Evolutionary conservation across 177 flowering plant genomes (phyloP), one percentile per base, ranked within the genome.

Genomic region (Vitis hybrid): DNA sequence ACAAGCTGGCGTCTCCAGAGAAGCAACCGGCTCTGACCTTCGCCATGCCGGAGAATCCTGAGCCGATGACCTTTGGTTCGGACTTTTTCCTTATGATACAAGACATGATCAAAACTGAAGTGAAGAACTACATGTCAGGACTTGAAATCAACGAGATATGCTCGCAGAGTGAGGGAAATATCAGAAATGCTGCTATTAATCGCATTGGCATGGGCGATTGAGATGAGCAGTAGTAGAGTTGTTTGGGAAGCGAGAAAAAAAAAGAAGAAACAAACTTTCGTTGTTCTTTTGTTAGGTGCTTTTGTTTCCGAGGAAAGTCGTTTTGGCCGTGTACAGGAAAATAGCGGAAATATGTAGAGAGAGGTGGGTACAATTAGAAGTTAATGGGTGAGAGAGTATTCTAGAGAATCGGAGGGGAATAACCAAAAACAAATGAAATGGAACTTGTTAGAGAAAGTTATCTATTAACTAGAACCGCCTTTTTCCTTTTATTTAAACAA

Each of bases 101-200:
- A 11, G 77, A 79, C 57, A 76, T 79, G 80, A 79, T 82, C 4
- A 74, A 65, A 19, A 52, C 48, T 1, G 84, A 82, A 61, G 84
- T 82, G 64, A 74, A 52, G 70, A 60, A 64, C 57, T 82, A 67
- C 67, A 69, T 80, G 70, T 70, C 49, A 4, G 65, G 13, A 40
- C 11, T 11, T 2, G 70, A 66, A 14, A 50, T 49, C 27, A 19
- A 18, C 52, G 46, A 18, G 15, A 6, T 54, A 13, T 54, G 56
- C 14, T 11, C 14, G 24, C 11, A 59, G 6, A 59, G 40, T 21
- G 40, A 21, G 7, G 62, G 30, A 2, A 35, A 35, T 35, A 17
- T 54, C 6, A 63, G 21, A 4, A 56, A 54, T 17, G 69, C 4
- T 15, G 73, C 62, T 7, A 13, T 70, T 46, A 62, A 58, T 50